Evolutionary conservation across 208 protist genomes (phyloP).

Genomic region (Acanthamoeba royreba): DNA sequence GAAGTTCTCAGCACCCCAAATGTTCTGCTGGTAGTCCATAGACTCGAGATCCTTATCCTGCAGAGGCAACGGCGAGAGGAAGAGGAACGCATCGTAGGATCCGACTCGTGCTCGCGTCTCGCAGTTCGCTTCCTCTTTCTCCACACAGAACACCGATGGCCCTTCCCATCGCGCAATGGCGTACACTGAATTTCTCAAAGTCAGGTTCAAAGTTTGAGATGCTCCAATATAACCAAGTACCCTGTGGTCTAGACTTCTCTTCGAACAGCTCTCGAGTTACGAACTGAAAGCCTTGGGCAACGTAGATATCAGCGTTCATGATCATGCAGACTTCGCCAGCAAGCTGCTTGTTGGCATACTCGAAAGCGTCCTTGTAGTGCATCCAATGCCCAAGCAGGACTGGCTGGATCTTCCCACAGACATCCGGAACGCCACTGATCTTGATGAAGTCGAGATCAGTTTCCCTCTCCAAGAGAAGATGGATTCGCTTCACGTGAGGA

Average conservation of each 20-base stretch:
- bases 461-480: background rate
- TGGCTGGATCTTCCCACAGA: background rate
- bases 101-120: background rate
- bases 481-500: background rate
- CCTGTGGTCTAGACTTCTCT: background rate
- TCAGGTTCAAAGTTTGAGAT: too few relatives aligned
- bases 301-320: background rate
- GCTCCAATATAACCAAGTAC: too few relatives aligned
- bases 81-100: conserved; percentile 1
- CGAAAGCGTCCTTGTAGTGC: conserved; percentile 1
- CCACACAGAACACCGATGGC: background rate
- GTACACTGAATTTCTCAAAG: too few relatives aligned
- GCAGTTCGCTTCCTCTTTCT: background rate
- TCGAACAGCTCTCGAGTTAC: background rate
- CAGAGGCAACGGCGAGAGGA: background rate
- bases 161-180: background rate
- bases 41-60: background rate
- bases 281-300: background rate
- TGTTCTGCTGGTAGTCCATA: conserved; percentile 10
- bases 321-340: background rate
- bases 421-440: background rate
- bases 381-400: background rate
- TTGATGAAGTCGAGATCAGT: background rate
- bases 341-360: background rate
- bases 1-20: background rate